Percentiles rank a stretch among this genome's conserved stretches.
phyloP scores from a whole-genome alignment of 495 filamentous ascomycete genomes.

The Xylaria telfairii region DNA sequence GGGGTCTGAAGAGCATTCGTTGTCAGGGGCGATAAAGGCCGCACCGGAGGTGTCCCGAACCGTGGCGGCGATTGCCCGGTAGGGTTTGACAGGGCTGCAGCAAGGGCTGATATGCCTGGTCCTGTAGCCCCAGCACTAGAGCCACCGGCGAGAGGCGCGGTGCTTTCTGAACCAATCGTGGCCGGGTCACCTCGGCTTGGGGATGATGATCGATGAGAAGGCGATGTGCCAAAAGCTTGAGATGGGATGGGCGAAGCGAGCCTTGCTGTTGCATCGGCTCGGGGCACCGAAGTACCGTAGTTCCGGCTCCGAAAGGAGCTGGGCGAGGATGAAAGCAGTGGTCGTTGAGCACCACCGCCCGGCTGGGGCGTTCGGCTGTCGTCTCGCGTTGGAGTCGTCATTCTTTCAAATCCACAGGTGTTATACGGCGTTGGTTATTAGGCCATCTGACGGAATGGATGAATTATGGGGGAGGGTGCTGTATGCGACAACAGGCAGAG shows the following conservation, averaged over 20 bases:
- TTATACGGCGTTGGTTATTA: slow-evolving; percentile 2
- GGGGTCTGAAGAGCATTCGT: slow-evolving; percentile 55
- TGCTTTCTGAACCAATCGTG: slow-evolving; percentile 35
- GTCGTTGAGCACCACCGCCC: slow-evolving; percentile 39
- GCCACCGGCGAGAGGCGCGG: slow-evolving; percentile 60
- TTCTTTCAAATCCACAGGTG: slow-evolving; percentile 20
- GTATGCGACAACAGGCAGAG: not conserved
- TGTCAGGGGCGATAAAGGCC: slow-evolving; percentile 61
- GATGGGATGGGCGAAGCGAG: slow-evolving; percentile 73
- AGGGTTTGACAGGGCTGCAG: slow-evolving; percentile 72
- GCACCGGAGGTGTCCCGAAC: slow-evolving; percentile 65
- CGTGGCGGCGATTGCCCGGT: slow-evolving; percentile 65
- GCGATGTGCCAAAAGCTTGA: slow-evolving; percentile 53
- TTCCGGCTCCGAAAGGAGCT: slow-evolving; percentile 51
- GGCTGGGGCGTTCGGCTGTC: slow-evolving; percentile 38
- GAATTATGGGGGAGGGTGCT: not conserved
- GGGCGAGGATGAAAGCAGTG: slow-evolving; percentile 54
- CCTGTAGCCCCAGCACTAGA: slow-evolving; percentile 58
- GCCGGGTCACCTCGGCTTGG: slow-evolving; percentile 36
- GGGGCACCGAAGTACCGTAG: slow-evolving; percentile 53
- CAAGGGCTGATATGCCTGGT: slow-evolving; percentile 77
- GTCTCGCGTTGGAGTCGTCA: slow-evolving; percentile 38
- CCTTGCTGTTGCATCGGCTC: slow-evolving; percentile 73
- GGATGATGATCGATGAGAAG: slow-evolving; percentile 42
- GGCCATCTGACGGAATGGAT: slow-evolving; percentile 11